Evolutionary conservation across 257 asterid genomes (phyloP), one percentile per base, ranked within the genome.

Genomic region (Ilex aquifolium): DNA sequence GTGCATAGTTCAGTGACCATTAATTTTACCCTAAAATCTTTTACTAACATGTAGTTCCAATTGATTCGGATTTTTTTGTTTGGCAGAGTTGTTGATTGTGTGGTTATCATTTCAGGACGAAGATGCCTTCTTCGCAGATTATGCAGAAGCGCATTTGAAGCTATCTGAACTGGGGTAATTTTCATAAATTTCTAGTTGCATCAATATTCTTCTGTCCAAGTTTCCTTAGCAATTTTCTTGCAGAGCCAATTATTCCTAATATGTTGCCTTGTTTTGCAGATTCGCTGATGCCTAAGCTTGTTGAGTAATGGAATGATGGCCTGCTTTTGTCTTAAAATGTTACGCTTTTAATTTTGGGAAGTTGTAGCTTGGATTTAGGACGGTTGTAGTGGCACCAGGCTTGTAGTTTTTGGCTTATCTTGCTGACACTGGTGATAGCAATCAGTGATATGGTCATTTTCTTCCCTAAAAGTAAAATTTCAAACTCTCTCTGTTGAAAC

Each of bases 161-260:
- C 95, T 90, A 32, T 87, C 91, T 42, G 97, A 90, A 66, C 69
- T 90, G 76, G 95, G 95, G 96, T 89, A 76, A 70, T 71, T 65
- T 59, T 44, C 36, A 13, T 21, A 21, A 21, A 21, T 17, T 44
- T 53, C 50, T 59, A 48, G 10, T 6, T 42, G 48, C 48, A 7
- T 11, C 52, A 31, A 64, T 16, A 2, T 13, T 44, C 1, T 55
- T 12, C 42, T 3, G 3, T 29, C 53, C 12, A 0, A 11, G 7
- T 64, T 14, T 21, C 21, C 8, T 31, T 61, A 16, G 5, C 13
- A 9, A 0, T 54, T 13, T 29, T 5, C 1, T 48, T 10, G 42
- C 42, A 36, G 8, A 21, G 2, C 52, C 13, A 55, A 29, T 42
- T 60, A 21, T 48, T 31, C 5, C 48, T 63, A 27, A 49, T 21